Conservation (phyloP, 495 filamentous ascomycete species). For the Annulohypoxylon maeteangense region DNA sequence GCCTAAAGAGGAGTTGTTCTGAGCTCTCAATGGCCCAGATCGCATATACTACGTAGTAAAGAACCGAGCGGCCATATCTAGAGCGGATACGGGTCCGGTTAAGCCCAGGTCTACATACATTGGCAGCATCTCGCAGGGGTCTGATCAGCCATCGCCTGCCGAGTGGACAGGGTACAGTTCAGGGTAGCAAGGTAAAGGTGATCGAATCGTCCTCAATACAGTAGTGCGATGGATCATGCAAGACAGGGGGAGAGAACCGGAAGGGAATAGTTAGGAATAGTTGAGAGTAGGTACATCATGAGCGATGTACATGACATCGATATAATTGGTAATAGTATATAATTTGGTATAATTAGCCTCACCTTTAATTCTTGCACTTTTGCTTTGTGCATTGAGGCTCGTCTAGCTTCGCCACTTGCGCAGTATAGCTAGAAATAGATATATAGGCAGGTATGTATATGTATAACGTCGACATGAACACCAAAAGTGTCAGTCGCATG, state of each 20-base stretch:
- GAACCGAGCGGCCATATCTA: slow-evolving; percentile 52
- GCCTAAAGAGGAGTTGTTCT: slow-evolving; percentile 51
- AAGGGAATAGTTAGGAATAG: slow-evolving; percentile 39
- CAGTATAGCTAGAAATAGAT: slow-evolving; percentile 26
- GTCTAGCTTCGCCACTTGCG: slow-evolving; percentile 41
- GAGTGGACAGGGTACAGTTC: slow-evolving; percentile 47
- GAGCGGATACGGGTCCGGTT: slow-evolving; percentile 52
- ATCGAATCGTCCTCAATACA: slow-evolving; percentile 48
- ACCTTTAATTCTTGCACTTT: slow-evolving; percentile 23
- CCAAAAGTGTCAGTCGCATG: slow-evolving; percentile 1
- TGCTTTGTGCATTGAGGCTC: slow-evolving; percentile 31
- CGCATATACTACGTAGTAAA: slow-evolving; percentile 50
- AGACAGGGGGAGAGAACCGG: slow-evolving; percentile 37
- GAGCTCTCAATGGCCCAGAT: slow-evolving; percentile 52
- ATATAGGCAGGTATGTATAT: slow-evolving; percentile 2
- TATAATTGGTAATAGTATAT: slow-evolving; percentile 3
- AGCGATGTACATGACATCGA: slow-evolving; percentile 22
- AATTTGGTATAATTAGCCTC: slow-evolving; percentile 49
- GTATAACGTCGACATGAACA: too few relatives aligned
- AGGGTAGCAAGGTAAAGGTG: slow-evolving; percentile 51
- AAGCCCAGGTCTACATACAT: slow-evolving; percentile 49
- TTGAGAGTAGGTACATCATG: too few relatives aligned
- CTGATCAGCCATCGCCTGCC: slow-evolving; percentile 49
- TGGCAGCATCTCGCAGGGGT: slow-evolving; percentile 50
- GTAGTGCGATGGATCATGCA: slow-evolving; percentile 48